Evolutionary conservation across 1,284 basidiomycete species (phyloP).

Genomic region (Moesziomyces sp.): DNA sequence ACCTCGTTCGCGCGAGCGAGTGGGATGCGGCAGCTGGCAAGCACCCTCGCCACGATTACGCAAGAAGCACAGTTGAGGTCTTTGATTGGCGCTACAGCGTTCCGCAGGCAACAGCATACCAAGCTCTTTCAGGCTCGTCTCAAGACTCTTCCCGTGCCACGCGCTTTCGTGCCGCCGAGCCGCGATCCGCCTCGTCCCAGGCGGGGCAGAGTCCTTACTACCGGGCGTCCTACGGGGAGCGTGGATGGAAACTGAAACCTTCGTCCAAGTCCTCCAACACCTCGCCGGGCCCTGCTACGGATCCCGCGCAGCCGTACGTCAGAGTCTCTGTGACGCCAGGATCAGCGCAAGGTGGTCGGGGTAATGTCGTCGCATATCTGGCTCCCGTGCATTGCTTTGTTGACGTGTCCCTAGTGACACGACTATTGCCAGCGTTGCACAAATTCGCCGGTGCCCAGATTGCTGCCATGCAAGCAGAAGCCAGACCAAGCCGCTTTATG

Average conservation of each 20-base stretch:
- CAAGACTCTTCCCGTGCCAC: conserved; percentile 9
- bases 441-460: conserved; percentile 25
- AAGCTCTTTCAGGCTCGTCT: not conserved
- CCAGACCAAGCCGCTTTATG: conserved; percentile 4
- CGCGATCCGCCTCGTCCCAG: conserved; percentile 8
- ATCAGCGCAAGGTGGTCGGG: conserved; percentile 1
- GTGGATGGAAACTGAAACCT: conserved; percentile 50
- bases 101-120: not conserved
- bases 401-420: conserved; percentile 46
- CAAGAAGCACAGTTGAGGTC: conserved; percentile 36
- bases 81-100: conserved; percentile 41
- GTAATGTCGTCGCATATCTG: conserved; percentile 7
- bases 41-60: conserved; percentile 24
- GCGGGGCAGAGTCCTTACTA: conserved; percentile 22
- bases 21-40: conserved; percentile 1
- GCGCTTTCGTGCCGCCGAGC: conserved; percentile 22
- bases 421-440: conserved; percentile 41
- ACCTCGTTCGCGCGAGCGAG: conserved; percentile 12
- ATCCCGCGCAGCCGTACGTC: conserved; percentile 2
- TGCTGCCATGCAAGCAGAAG: conserved; percentile 7
- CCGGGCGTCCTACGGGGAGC: conserved; percentile 41
- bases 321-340: not conserved
- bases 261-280: conserved; percentile 1
- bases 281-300: conserved; percentile 1
- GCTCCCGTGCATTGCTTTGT: conserved; percentile 52